Base-by-base conservation (phyloP, 192 early-diverging fungal species). In the Cetraspora pellucida region DNA sequence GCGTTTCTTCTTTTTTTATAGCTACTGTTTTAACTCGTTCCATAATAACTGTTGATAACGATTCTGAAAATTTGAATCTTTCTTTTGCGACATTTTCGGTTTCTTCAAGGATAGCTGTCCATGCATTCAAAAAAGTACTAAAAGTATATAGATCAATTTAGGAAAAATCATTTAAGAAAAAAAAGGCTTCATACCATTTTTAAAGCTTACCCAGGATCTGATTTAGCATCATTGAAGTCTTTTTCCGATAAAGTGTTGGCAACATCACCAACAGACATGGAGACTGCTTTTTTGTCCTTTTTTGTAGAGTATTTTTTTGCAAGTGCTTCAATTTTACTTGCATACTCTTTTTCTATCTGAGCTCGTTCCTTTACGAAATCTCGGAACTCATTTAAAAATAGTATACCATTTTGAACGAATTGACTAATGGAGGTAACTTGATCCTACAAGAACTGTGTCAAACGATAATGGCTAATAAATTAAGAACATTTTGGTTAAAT, bases 281-380 rank as follows among this genome's bases (percentile, higher is more conserved):
- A 30, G 2, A 72, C 16, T 17, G 55, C 69, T 28, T 77, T 81
- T 57, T 87, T 84, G 23, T 86, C 83, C 25, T 78, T 82, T n/a
- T 79, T 85, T 10, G 60, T 46, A 14, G 82, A 77, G 77, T 93
- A 87, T 67, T 91, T 91, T 64, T 85, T 83, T 0, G 86, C 84
- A 11, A 94, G 77, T 0, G 77, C 66, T 50, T 93, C 93, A 31
- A 93, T 82, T 76, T 89, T 87, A 68, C 86, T 83, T 9, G 90
- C 86, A 78, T 88, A 93, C 45, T 94, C 93, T 31, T 85, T 83
- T 68, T 94, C 92, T 27, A 93, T 82, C 25, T 88, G 88, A 25
- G 88, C 86, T 11, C 87, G 83, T 23, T 94, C 93, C 65, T 86
- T 87, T 37, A 90, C 77, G 80, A 92, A 93, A 58, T 89, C 90